Evolutionary conservation across 2,329 filamentous ascomycete genomes (phyloP), one percentile per base, ranked within the genome.

Genomic region (Exophiala phaeomuriformis): DNA sequence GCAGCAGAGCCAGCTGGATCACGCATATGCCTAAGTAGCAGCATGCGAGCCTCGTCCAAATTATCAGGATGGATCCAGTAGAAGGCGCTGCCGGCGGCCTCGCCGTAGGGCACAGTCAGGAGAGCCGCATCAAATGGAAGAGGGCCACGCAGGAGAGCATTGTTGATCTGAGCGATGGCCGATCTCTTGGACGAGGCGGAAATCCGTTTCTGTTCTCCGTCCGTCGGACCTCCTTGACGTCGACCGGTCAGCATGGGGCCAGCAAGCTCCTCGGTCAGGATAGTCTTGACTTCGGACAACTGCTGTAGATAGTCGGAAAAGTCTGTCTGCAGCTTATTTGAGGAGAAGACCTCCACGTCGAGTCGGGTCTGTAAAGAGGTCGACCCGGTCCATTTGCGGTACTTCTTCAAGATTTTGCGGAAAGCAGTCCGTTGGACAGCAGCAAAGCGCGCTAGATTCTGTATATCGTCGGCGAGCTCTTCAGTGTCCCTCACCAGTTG

Each of bases 321-420:
- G 45, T 62, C 60, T 4, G 61, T 55, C 12, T 53, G 43, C 27
- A 63, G 49, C 29, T 61, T 55, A 6, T 57, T 56, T n/a, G 56
- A 60, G 8, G 56, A 58, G 44, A 88, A 74, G 28, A 91, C 71
- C 61, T 83, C 79, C 31, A 83, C 77, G 56, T 79, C 81, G 69
- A 93, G 86, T 28, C 83, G 80, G 43, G 74, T 72, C 56, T 79
- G 79, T 27, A 93, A 73, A 0, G 78, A 76, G 4, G 75, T 75
- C 27, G 87, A 90, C 39, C 83, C 82, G 2, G 88, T 91, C 88
- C 88, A 93, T 77, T 90, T 90, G 77, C 85, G 75, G 71, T 93
- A 91, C 67, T 94, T 94, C 68, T 91, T 93, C 33, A 90, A 73
- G 36, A 94, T 84, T 71, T 94, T 94, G 51, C 81, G 80, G 63